These are phyloP conservation scores for Solanum boliviense DNA, from an alignment of 257 asterid species.

Conservation along the genomic window DNA sequence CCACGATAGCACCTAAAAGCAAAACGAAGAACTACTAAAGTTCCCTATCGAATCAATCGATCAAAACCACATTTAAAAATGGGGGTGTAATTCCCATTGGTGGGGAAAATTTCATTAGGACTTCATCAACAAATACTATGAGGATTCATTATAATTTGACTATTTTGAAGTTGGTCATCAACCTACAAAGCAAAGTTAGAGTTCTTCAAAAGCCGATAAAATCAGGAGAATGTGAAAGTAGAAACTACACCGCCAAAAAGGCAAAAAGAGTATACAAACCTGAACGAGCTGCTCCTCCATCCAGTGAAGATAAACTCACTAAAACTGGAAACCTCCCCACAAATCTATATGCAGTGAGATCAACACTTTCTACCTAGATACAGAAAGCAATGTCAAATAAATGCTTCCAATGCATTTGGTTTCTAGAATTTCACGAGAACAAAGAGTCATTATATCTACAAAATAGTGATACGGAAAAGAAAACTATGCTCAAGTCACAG, in stretches of 20 bases:
- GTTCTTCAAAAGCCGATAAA: background rate
- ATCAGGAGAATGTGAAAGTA: background rate
- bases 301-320: conserved; percentile 34
- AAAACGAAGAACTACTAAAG: too few relatives aligned
- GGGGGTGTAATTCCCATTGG: background rate
- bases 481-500: too few relatives aligned
- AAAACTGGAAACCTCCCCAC: conserved; percentile 67
- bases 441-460: too few relatives aligned
- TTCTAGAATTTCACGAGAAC: too few relatives aligned
- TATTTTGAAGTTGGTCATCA: background rate
- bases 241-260: background rate
- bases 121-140: background rate
- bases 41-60: too few relatives aligned
- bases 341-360: conserved; percentile 79
- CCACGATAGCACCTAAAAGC: too few relatives aligned
- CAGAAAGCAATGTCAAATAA: too few relatives aligned
- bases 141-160: background rate
- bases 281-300: conserved; percentile 85
- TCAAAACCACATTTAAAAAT: background rate
- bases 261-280: conserved; percentile 30
- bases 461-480: too few relatives aligned
- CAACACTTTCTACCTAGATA: conserved; percentile 74
- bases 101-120: background rate
- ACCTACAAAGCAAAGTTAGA: background rate
- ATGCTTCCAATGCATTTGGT: too few relatives aligned